Evolutionary conservation across 805 yeast species (phyloP).

Genomic region (Priceomyces medius): DNA sequence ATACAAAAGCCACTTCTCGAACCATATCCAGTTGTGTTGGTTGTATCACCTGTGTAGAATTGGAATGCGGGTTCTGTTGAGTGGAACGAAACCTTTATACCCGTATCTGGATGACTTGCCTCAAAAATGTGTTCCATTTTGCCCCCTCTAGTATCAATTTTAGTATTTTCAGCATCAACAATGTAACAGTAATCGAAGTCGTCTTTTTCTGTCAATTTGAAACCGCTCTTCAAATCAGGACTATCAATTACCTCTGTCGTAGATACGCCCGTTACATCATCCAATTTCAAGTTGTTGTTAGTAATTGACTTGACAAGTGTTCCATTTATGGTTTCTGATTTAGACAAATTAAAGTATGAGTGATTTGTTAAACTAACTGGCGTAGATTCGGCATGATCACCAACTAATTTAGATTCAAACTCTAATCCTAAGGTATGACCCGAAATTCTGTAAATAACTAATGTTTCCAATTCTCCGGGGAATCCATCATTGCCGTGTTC

Average conservation of each 20-base stretch:
- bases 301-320: constrained; percentile 34
- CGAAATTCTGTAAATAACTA: constrained; percentile 46
- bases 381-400: constrained; percentile 39
- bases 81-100: constrained; percentile 38
- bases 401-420: constrained; percentile 40
- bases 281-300: constrained; percentile 43
- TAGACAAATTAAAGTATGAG: constrained; percentile 54
- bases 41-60: constrained; percentile 60
- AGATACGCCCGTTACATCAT: constrained; percentile 33
- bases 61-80: constrained; percentile 70
- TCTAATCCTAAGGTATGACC: constrained; percentile 45
- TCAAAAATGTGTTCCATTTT: constrained; percentile 37
- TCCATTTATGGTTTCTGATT: constrained; percentile 28
- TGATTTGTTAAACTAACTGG: constrained; percentile 62
- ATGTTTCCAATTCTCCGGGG: constrained; percentile 55
- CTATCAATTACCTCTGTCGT: constrained; percentile 44
- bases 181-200: constrained; percentile 51
- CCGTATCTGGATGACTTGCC: constrained; percentile 46
- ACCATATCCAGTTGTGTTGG: constrained; percentile 35
- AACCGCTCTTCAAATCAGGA: constrained; percentile 19
- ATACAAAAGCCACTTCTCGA: constrained; percentile 57
- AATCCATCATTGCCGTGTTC: constrained; percentile 53
- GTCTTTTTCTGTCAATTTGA: constrained; percentile 20
- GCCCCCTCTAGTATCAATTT: constrained; percentile 48
- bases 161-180: constrained; percentile 31